Conservation (phyloP, 768 basidiomycete species). For the Tylopilus intermedius region DNA sequence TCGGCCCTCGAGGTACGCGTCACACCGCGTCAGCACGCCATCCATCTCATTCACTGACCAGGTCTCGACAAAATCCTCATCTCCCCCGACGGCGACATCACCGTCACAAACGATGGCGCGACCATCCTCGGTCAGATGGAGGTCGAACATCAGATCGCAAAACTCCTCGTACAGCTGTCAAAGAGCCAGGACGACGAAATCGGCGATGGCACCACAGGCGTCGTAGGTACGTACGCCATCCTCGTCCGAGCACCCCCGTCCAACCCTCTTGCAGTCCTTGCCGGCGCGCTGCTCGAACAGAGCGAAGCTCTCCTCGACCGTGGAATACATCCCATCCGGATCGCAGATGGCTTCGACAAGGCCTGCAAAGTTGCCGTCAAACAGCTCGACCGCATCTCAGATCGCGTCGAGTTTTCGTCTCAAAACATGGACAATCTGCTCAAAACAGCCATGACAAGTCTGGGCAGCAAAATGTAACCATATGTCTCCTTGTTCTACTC, state of each 20-base stretch:
- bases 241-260: constrained; percentile 1
- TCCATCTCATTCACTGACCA: constrained; percentile 28
- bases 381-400: constrained; percentile 87
- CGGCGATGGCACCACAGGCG: constrained; percentile 98
- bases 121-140: constrained; percentile 99
- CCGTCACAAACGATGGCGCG: constrained; percentile 98
- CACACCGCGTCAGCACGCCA: constrained; percentile 1
- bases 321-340: constrained; percentile 98
- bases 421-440: constrained; percentile 82
- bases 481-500: background rate
- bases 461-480: constrained; percentile 92
- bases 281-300: constrained; percentile 94
- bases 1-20: constrained; percentile 82
- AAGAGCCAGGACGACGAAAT: constrained; percentile 99
- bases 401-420: constrained; percentile 79
- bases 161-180: constrained; percentile 91
- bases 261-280: constrained; percentile 62
- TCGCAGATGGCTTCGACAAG: constrained; percentile 97
- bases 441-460: constrained; percentile 92
- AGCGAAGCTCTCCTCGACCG: constrained; percentile 95
- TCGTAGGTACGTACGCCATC: constrained; percentile 71
- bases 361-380: constrained; percentile 88
- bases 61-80: constrained; percentile 94
- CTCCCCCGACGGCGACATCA: constrained; percentile 96
- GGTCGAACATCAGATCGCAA: constrained; percentile 98